Percentiles rank a stretch among this genome's conserved stretches.
These are phyloP conservation scores for Coemansia pectinata DNA, from an alignment of 192 early-diverging fungal genomes.

Conservation along the genomic window DNA sequence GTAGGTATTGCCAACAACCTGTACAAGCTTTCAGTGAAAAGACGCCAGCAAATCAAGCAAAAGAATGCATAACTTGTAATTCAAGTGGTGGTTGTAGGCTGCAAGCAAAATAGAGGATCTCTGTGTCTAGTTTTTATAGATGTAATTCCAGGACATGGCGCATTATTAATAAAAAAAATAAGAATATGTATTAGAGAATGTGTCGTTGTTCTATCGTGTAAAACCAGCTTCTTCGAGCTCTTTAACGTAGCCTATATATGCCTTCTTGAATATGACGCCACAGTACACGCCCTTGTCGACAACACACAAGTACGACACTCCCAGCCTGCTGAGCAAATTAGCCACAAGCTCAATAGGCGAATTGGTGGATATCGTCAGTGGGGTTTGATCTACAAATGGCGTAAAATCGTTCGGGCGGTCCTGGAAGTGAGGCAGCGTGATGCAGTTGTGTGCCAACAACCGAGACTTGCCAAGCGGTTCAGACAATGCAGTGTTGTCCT, in stretches of 20 bases:
- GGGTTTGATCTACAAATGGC: constrained; percentile 64
- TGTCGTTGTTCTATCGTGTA: constrained; percentile 14
- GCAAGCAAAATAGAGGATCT: not conserved
- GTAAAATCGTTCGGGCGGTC: constrained; percentile 49
- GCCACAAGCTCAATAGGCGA: constrained; percentile 84
- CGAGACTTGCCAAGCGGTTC: not conserved
- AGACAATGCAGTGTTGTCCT: not conserved
- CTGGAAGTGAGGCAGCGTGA: constrained; percentile 34
- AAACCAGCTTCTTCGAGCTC: constrained; percentile 64
- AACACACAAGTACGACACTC: constrained; percentile 79
- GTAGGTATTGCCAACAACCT: constrained; percentile 51
- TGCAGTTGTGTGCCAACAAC: constrained; percentile 14
- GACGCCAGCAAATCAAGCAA: constrained; percentile 7
- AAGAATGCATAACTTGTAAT: not conserved
- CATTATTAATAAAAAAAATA: not conserved
- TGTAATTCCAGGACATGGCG: not conserved
- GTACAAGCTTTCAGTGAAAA: constrained; percentile 44
- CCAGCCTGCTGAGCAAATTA: constrained; percentile 83
- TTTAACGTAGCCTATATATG: constrained; percentile 72
- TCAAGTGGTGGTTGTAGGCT: not conserved
- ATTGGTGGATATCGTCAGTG: constrained; percentile 69
- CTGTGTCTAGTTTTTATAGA: not conserved
- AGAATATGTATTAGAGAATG: not conserved
- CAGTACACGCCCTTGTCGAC: constrained; percentile 71
- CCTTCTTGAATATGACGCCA: constrained; percentile 87